Evolutionary conservation across 148 eudicot species (phyloP).

Genomic region (Rhododendron simsii): DNA sequence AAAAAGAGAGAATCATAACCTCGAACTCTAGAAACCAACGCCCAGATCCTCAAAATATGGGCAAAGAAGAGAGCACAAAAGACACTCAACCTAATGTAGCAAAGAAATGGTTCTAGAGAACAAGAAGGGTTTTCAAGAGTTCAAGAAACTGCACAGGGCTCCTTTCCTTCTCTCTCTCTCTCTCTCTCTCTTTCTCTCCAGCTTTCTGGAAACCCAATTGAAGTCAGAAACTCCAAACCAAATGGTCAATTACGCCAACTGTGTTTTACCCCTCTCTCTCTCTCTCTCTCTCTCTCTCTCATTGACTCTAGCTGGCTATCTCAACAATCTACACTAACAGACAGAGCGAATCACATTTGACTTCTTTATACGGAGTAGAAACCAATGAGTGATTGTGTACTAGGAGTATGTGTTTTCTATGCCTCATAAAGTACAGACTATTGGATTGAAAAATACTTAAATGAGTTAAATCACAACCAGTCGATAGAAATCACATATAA

Average conservation of each 20-base stretch:
- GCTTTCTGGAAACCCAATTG: constrained; percentile 19
- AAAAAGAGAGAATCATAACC: neutral
- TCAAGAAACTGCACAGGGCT: neutral
- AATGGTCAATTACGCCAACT: constrained; percentile 24
- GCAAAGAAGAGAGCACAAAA: neutral
- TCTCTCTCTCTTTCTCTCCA: constrained; percentile 16
- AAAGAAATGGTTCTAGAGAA: neutral
- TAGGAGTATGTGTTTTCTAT: neutral
- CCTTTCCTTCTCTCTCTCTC: constrained; percentile 10
- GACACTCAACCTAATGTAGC: constrained; percentile 6
- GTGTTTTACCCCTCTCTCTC: neutral
- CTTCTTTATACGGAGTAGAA: neutral
- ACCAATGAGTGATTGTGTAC: neutral
- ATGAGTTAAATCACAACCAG: neutral
- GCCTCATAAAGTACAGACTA: neutral
- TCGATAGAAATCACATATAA: neutral
- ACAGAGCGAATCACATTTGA: neutral
- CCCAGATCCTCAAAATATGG: constrained; percentile 20
- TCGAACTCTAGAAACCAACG: neutral
- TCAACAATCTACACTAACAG: neutral
- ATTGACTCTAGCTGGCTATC: constrained; percentile 6
- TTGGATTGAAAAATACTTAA: neutral
- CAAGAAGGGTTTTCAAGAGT: neutral
- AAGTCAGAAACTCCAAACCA: constrained; percentile 18
- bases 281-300: constrained; percentile 4